phyloP scores from a whole-genome alignment of 805 yeast species.

The Candida glaebosa region DNA sequence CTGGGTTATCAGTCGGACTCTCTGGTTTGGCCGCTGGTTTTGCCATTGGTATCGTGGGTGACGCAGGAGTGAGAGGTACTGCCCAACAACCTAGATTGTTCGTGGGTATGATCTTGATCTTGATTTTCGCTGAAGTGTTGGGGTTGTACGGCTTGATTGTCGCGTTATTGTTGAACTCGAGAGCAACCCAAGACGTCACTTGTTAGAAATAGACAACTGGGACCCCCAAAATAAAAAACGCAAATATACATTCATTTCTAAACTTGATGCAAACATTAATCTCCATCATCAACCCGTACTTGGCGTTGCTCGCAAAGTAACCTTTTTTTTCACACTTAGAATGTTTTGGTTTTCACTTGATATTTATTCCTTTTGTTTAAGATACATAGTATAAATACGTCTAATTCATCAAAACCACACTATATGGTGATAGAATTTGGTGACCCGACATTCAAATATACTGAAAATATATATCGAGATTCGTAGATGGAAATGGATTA shows the following conservation, averaged over 20 bases:
- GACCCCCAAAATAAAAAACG: background rate
- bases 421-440: too few relatives aligned
- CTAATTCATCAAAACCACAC: too few relatives aligned
- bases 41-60: slow-evolving; percentile 99
- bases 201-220: slow-evolving; percentile 45
- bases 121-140: slow-evolving; percentile 98
- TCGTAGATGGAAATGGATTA: too few relatives aligned
- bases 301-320: too few relatives aligned
- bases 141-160: slow-evolving; percentile 98
- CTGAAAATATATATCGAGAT: too few relatives aligned
- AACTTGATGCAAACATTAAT: too few relatives aligned
- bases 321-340: too few relatives aligned
- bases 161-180: slow-evolving; percentile 94
- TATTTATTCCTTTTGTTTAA: too few relatives aligned
- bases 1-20: slow-evolving; percentile 95
- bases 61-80: slow-evolving; percentile 98
- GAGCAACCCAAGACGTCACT: slow-evolving; percentile 89
- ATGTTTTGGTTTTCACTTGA: too few relatives aligned
- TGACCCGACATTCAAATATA: too few relatives aligned
- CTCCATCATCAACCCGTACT: too few relatives aligned
- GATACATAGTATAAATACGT: background rate
- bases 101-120: slow-evolving; percentile 97
- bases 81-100: slow-evolving; percentile 98
- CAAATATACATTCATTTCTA: background rate
- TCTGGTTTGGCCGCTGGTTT: slow-evolving; percentile 98